Conservation (phyloP, 768 basidiomycete species). For the Leucocoprinus leucothites region DNA sequence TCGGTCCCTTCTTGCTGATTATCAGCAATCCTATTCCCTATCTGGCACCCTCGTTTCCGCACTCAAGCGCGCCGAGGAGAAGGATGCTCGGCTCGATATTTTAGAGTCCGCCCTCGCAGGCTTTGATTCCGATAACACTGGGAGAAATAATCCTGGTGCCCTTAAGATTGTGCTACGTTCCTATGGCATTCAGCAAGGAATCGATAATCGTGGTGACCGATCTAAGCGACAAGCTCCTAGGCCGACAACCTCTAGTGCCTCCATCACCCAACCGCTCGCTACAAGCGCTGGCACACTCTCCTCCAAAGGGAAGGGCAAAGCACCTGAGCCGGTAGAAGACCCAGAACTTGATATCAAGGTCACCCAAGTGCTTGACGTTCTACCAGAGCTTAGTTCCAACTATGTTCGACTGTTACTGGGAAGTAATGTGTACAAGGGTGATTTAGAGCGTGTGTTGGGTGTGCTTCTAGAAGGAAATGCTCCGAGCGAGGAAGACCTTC, state of each 20-base stretch:
- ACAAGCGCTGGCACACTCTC: neutral
- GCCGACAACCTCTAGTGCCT: no score
- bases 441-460: constrained; percentile 60
- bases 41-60: constrained; percentile 44
- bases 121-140: constrained; percentile 26
- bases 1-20: constrained; percentile 65
- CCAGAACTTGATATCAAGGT: constrained; percentile 54
- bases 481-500: constrained; percentile 32
- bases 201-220: constrained; percentile 32
- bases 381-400: constrained; percentile 54
- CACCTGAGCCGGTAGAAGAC: constrained; percentile 25
- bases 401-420: constrained; percentile 61
- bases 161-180: constrained; percentile 64
- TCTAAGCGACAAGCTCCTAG: constrained; percentile 12
- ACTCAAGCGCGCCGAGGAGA: constrained; percentile 41
- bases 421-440: constrained; percentile 47
- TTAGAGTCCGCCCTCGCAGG: constrained; percentile 49
- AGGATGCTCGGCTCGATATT: constrained; percentile 56
- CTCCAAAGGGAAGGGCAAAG: constrained; percentile 43
- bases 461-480: constrained; percentile 77
- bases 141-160: constrained; percentile 45
- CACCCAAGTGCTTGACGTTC: constrained; percentile 71
- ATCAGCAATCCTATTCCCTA: constrained; percentile 66
- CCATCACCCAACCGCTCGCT: no score
- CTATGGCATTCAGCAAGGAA: constrained; percentile 43